Evolutionary conservation across 805 yeast species (phyloP).

Genomic region (Starmera amethionina): DNA sequence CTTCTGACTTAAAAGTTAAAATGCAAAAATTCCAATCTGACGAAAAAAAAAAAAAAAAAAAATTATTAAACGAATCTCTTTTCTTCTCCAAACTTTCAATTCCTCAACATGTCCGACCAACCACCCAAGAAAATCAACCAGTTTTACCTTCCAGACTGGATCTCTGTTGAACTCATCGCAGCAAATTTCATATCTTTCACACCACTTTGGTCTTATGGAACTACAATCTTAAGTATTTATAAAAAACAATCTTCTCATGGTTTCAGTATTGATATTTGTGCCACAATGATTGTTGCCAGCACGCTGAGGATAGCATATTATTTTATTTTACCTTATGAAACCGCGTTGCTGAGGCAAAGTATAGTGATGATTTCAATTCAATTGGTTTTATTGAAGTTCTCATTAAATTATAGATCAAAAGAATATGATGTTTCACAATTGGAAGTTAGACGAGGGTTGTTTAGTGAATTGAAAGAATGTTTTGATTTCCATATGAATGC

Average conservation of each 20-base stretch:
- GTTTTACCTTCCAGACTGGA: constrained; percentile 39
- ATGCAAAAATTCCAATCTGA: too few relatives aligned
- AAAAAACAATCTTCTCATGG: constrained; percentile 60
- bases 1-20: too few relatives aligned
- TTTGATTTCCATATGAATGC: constrained; percentile 6
- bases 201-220: constrained; percentile 80
- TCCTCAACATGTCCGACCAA: neutral
- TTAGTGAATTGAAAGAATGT: constrained; percentile 6
- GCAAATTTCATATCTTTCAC: constrained; percentile 67
- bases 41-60: too few relatives aligned
- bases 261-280: constrained; percentile 86
- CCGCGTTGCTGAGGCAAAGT: constrained; percentile 70
- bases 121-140: constrained; percentile 27
- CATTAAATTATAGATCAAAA: constrained; percentile 47
- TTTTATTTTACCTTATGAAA: constrained; percentile 70
- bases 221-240: constrained; percentile 65
- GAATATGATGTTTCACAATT: constrained; percentile 29
- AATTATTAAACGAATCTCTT: too few relatives aligned
- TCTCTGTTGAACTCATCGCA: constrained; percentile 44
- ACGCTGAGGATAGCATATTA: constrained; percentile 68
- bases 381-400: constrained; percentile 47
- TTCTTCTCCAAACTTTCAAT: too few relatives aligned
- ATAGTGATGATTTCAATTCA: constrained; percentile 82
- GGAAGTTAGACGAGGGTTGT: constrained; percentile 14
- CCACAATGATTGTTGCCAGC: constrained; percentile 77